phyloP scores from a whole-genome alignment of 768 basidiomycete species.

The Suillus brevipes region DNA sequence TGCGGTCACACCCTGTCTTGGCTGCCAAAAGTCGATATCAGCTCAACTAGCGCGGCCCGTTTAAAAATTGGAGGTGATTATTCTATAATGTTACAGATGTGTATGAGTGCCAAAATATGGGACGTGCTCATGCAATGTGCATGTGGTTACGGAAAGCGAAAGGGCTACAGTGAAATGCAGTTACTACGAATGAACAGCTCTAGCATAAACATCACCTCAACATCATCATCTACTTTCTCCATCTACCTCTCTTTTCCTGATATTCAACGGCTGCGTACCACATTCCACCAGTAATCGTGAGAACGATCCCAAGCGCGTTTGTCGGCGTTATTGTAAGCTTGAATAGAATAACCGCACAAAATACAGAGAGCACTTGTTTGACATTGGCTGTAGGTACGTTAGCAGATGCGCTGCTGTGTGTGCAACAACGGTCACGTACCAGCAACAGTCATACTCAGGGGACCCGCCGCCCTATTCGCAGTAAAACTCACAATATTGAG shows the following conservation, averaged over 20 bases:
- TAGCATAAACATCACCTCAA: background rate
- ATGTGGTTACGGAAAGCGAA: background rate
- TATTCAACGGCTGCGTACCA: constrained; percentile 75
- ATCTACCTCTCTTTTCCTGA: constrained; percentile 40
- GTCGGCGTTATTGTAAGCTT: constrained; percentile 73
- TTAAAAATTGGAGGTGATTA: background rate
- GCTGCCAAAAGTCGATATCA: background rate
- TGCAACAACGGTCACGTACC: constrained; percentile 44
- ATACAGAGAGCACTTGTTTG: constrained; percentile 90
- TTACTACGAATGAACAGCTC: no score
- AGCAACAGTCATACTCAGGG: constrained; percentile 89
- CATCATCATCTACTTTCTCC: constrained; percentile 2
- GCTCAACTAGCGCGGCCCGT: background rate
- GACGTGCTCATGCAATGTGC: background rate
- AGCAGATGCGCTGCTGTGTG: background rate
- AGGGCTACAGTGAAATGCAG: background rate
- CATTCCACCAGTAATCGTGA: constrained; percentile 86
- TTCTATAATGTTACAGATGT: background rate
- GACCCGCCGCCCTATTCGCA: constrained; percentile 90
- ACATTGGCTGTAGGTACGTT: constrained; percentile 64
- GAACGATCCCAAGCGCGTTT: constrained; percentile 79
- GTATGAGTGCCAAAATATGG: background rate
- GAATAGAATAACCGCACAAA: constrained; percentile 83
- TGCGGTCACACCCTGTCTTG: background rate
- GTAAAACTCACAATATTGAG: constrained; percentile 94